These are phyloP conservation scores for Onygenales sp. DNA, from an alignment of 2,329 filamentous ascomycete genomes.

Conservation along the genomic window DNA sequence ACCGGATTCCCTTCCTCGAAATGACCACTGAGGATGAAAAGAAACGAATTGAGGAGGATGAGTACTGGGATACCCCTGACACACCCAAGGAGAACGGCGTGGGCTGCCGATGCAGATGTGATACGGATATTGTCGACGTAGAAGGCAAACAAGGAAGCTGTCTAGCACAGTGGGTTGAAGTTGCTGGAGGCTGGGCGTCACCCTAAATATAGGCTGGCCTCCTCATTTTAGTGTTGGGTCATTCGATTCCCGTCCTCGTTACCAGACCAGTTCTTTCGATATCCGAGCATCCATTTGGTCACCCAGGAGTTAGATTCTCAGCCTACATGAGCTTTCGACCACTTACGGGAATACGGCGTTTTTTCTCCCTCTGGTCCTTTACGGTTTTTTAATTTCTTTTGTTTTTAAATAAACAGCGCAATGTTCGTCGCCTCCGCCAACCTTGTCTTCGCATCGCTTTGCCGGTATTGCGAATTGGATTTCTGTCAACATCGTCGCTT, in stretches of 20 bases:
- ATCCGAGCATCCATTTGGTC: not conserved
- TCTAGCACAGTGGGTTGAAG: conserved; percentile 91
- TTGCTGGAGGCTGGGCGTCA: conserved; percentile 83
- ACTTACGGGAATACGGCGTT: not conserved
- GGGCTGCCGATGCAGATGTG: conserved; percentile 90
- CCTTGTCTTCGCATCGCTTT: too few species aligned
- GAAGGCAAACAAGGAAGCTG: conserved; percentile 97
- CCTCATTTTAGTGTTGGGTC: not conserved
- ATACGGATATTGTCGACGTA: conserved; percentile 94
- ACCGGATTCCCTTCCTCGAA: conserved; percentile 71
- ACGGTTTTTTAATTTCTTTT: not conserved
- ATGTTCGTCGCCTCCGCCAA: too few species aligned
- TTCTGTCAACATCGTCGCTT: too few species aligned
- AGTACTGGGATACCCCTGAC: conserved; percentile 89
- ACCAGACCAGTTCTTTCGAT: not conserved
- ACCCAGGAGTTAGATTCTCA: conserved; percentile 1
- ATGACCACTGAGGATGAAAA: conserved; percentile 71
- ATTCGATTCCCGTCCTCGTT: not conserved
- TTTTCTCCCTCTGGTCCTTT: not conserved
- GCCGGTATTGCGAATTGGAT: too few species aligned
- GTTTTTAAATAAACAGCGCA: not conserved
- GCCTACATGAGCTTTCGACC: not conserved
- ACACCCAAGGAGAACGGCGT: conserved; percentile 89
- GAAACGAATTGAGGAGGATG: conserved; percentile 80
- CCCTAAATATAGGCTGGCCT: conserved; percentile 28